Evolutionary conservation across 2,329 filamentous ascomycete species (phyloP), one percentile per base, ranked within the genome.

Genomic region (Arthrobotrys iridis): DNA sequence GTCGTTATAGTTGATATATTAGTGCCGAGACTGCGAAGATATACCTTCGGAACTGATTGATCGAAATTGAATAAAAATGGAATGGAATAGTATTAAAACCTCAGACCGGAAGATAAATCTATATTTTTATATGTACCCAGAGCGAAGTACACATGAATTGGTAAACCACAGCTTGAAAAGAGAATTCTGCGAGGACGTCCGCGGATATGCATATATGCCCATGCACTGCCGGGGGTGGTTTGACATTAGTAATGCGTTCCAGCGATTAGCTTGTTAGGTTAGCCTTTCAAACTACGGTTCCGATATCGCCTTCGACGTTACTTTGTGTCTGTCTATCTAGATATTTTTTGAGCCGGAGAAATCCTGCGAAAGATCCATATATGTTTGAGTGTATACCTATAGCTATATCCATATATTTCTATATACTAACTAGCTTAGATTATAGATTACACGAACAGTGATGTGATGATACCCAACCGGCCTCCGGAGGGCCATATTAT

Each of bases 191-290:
- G n/a, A n/a, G n/a, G n/a, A n/a, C 15, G 22, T 11, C 63, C 63
- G 63, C 63, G 63, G 63, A 67, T 28, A 59, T 40, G 50, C 40
- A 48, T 15, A 8, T 13, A 30, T 18, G 26, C 40, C 35, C 3
- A 33, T 50, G n/a, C 33, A 60, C 28, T 59, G 45, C 35, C 33
- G 24, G 24, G 66, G 41, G 43, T 55, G 58, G 58, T 37, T 37
- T 30, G 40, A 35, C 40, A 71, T 71, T 71, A 71, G 28, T 71
- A 71, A 71, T 71, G 45, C 26, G 15, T 33, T 28, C 18, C 20
- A 59, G 66, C 66, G 63, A 71, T 40, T 71, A 45, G 37, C 37
- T n/a, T n/a, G n/a, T n/a, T n/a, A n/a, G n/a, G n/a, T n/a, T n/a
- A n/a, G n/a, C n/a, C n/a, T n/a, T n/a, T n/a, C n/a, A n/a, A n/a